Evolutionary conservation across 2,329 filamentous ascomycete species (phyloP).

Genomic region (Epichloe uncinata): DNA sequence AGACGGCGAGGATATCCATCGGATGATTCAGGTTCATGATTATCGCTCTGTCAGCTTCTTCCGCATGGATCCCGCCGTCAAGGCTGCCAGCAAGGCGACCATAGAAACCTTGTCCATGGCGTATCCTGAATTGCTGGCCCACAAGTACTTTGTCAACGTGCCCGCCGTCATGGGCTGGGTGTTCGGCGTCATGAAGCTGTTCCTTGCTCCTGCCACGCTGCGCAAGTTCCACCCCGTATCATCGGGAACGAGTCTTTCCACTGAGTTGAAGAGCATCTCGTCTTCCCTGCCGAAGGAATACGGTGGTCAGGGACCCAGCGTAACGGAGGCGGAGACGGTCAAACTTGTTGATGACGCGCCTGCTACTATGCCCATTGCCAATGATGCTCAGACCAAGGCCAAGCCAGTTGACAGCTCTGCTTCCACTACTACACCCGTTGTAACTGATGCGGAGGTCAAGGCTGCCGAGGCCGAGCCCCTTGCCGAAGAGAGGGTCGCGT

Average conservation of each 20-base stretch:
- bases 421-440: not conserved
- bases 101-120: constrained; percentile 69
- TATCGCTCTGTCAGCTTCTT: constrained; percentile 82
- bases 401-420: not conserved
- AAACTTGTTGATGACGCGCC: constrained; percentile 11
- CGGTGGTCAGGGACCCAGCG: constrained; percentile 52
- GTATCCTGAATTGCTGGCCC: constrained; percentile 71
- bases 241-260: constrained; percentile 56
- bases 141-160: constrained; percentile 96
- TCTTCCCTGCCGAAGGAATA: constrained; percentile 60
- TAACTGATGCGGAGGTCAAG: constrained; percentile 4
- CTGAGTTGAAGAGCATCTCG: constrained; percentile 44
- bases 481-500: constrained; percentile 4
- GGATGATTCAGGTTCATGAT: constrained; percentile 88
- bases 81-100: constrained; percentile 63
- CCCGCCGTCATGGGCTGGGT: constrained; percentile 85
- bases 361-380: constrained; percentile 4
- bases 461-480: constrained; percentile 5
- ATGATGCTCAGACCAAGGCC: constrained; percentile 1
- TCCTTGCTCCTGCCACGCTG: constrained; percentile 58
- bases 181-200: constrained; percentile 61
- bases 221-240: constrained; percentile 70
- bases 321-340: constrained; percentile 24
- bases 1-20: constrained; percentile 67
- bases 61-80: constrained; percentile 63